Base-by-base conservation (phyloP, 768 basidiomycete genomes). In the Galerina marginata region DNA sequence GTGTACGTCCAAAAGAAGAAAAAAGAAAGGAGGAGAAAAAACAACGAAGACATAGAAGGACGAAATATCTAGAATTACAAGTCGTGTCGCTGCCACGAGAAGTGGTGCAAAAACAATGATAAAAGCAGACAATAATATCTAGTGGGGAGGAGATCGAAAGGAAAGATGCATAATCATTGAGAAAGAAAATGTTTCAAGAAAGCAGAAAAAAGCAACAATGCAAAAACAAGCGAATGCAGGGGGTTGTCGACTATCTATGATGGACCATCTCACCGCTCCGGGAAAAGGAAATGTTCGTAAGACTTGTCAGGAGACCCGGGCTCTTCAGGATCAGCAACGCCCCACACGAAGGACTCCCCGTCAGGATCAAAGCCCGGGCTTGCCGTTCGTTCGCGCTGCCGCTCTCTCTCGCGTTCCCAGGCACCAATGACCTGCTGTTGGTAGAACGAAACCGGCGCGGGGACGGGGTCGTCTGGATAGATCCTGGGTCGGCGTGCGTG, bases 201-300 rank as follows among this genome's bases (percentile, higher is more conserved):
- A 23, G 39, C 51, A 26, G 40, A 14, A 6, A 25, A 12, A 42
- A 23, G 39, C 29, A 5, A 26, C 39, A 42, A 23, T 37, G 20
- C 14, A 37, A 39, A n/a, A 42, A 20, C 23, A 20, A 53, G 23
- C 25, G 2, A 25, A 40, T 33, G 16, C 45, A 15, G 33, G 2
- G 29, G 2, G 2, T 20, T 20, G 25, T 47, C 5, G 23, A 14
- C 1, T 48, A 14, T 15, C 25, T n/a, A 11, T 26, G 11, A 3
- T 25, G 11, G 16, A 6, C 20, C 16, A 10, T 33, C 11, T 73
- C 60, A 84, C 69, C 83, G 81, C 61, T 81, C 83, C 9, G 81
- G 78, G 33, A 82, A 75, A 11, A 82, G 61, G 68, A 79, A 74
- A 29, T 72, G 54, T 58, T 83, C 82, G 36, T 66, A 71, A 25